Base-by-base conservation (phyloP, 495 filamentous ascomycete genomes). In the Podospora australis region DNA sequence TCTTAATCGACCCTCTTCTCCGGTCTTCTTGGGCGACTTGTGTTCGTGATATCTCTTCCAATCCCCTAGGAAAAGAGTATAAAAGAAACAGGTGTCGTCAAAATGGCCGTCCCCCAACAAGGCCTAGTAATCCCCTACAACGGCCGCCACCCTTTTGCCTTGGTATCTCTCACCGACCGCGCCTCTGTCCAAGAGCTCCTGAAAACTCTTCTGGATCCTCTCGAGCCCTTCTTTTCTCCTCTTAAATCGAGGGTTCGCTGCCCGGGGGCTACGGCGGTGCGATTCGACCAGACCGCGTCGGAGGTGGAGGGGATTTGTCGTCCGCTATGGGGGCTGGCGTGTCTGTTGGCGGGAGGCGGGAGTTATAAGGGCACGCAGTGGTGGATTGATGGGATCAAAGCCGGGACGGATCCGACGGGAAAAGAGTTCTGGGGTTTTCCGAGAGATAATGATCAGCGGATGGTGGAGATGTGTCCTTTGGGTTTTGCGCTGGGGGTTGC, bases 401-500 rank as follows among this genome's bases (percentile, higher is more conserved):
- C 78, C 16, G 85, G 84, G 0, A 87, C 82, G 0, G 78, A 89
- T 48, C 82, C 82, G 1, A 67, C 74, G 30, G 71, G 70, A 51
- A 67, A 74, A 0, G 84, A 88, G 66, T 89, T 79, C 56, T 90
- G 85, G 84, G 84, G 84, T 4, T 76, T 77, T 29, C 80, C 83
- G 44, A 71, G 80, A 52, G 83, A 87, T 58, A 75, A 80, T 46
- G 85, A 89, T 53, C 84, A 89, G 70, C 70, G 86, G n/a, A 89
- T 88, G 84, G 86, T 88, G 16, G 86, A 88, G 61, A 87, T 88
- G 77, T 88, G 83, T 56, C 84, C 85, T 10, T 72, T 89, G 60
- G 71, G 71, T 0, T 86, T 76, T 48, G 75, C 81, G 26, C 62
- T 86, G 49, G 81, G 78, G 13, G 78, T 84, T 30, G 81, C 78